A percentile compares a stretch with the other conserved stretches of the same genome.
These are phyloP conservation scores for Agrostemma githago DNA, from an alignment of 148 eudicot species.

Conservation along the genomic window DNA sequence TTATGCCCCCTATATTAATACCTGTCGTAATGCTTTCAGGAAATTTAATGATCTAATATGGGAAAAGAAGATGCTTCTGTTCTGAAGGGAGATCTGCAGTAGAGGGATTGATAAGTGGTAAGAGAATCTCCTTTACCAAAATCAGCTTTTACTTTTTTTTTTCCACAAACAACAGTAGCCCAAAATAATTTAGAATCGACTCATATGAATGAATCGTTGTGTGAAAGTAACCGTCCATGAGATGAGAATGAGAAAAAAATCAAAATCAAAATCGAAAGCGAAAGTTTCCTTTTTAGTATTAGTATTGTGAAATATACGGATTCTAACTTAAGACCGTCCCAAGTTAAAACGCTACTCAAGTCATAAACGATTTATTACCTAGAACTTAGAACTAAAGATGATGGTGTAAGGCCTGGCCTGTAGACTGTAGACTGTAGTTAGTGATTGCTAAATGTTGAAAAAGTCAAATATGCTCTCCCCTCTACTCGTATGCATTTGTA, in stretches of 20 bases:
- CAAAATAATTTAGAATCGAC: neutral
- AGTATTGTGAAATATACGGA: too few species aligned
- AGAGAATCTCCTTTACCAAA: slow-evolving; percentile 26
- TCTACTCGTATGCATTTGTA: too few species aligned
- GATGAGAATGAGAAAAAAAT: neutral
- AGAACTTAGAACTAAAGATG: neutral
- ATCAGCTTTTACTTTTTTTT: neutral
- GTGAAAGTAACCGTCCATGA: neutral
- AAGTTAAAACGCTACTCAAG: too few species aligned
- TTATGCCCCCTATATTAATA: neutral
- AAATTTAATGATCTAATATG: neutral
- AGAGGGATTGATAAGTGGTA: slow-evolving; percentile 21
- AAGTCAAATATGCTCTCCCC: neutral
- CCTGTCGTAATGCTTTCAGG: slow-evolving; percentile 9
- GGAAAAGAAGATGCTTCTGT: slow-evolving; percentile 15
- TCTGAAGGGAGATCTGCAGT: slow-evolving; percentile 21
- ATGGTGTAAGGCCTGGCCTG: neutral
- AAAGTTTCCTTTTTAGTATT: neutral
- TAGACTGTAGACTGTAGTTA: neutral
- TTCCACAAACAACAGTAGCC: neutral
- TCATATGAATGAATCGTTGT: neutral
- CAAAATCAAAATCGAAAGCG: neutral
- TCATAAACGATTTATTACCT: too few species aligned
- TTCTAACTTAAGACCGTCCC: too few species aligned
- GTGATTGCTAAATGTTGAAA: slow-evolving; percentile 1